These are phyloP conservation scores for Nakaseomyces bracarensis DNA, from an alignment of 1,139 yeast genomes.

Conservation along the genomic window DNA sequence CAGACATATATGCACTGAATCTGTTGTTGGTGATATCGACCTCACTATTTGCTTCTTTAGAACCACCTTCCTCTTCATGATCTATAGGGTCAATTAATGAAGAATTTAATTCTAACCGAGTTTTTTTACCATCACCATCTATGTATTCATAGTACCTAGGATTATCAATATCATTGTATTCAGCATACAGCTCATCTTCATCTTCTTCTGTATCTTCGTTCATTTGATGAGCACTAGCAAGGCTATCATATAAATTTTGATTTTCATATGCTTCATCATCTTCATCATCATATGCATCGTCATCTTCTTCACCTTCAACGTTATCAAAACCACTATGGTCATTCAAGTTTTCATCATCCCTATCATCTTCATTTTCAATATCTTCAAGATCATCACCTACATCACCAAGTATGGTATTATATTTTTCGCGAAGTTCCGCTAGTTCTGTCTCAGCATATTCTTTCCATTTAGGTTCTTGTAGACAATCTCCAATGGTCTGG, in stretches of 20 bases:
- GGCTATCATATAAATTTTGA: constrained; percentile 7
- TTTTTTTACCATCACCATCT: constrained; percentile 34
- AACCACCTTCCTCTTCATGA: constrained; percentile 15
- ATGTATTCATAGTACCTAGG: constrained; percentile 35
- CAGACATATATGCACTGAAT: constrained; percentile 77
- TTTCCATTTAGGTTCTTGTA: constrained; percentile 61
- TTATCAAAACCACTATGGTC: background rate
- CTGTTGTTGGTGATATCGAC: constrained; percentile 37
- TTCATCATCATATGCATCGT: constrained; percentile 22
- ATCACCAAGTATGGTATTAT: constrained; percentile 92
- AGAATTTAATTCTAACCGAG: constrained; percentile 17
- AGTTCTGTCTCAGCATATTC: constrained; percentile 75
- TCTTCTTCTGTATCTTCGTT: constrained; percentile 15
- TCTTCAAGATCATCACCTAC: constrained; percentile 33
- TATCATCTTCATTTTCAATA: constrained; percentile 31
- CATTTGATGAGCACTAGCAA: constrained; percentile 5
- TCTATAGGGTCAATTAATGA: constrained; percentile 13
- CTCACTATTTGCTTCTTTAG: constrained; percentile 18
- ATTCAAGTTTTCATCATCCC: constrained; percentile 11
- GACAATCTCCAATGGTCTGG: constrained; percentile 24
- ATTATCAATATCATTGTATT: constrained; percentile 22
- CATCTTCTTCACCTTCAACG: constrained; percentile 9
- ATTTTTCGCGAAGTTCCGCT: constrained; percentile 85
- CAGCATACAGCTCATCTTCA: constrained; percentile 17
- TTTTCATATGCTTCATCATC: constrained; percentile 23